Base-by-base conservation (phyloP, 176 grass and related monocot genomes). In the Phyllostachys edulis region DNA sequence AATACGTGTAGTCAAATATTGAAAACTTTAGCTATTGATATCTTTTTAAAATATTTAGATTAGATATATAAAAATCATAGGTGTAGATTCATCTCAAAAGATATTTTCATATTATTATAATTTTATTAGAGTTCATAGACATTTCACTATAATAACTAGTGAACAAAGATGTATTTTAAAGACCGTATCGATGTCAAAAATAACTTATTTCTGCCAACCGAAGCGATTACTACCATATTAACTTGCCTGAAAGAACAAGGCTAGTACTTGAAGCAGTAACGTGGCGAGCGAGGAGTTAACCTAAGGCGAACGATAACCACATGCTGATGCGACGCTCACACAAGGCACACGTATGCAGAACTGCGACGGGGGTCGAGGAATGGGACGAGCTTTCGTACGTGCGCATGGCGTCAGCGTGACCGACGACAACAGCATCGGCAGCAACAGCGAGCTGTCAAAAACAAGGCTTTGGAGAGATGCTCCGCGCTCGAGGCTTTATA, bases 381-480 rank as follows among this genome's bases (percentile, higher is more conserved):
- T 5, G 57, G 6, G 4, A 9, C 24, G 60, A 7, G 10, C 24
- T 0, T 6, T 64, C 82, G 79, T 39, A 73, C 88, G 84, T 80
- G 32, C 2, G 80, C 80, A 14, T 90, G 80, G 89, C 84, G 89
- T 87, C 89, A 87, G 89, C 89, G 40, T 90, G 89, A 90, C 80
- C 79, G 1, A 11, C 71, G 20, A 16, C 20, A 23, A 8, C 29
- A 17, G 38, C 81, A 44, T 29, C 29, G 29, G 6, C 23, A 2
- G 20, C 79, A 14, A 16, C 42, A 10, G 17, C 51, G 17, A 32
- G 67, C 39, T 70, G 60, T 67, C 67, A 2, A 67, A 21, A 13
- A 47, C 59, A 3, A 52, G 29, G 54, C 62, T 67, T 63, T 34
- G 38, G 47, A 37, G 36, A 61, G 64, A 73, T 60, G 71, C 76